Base-by-base conservation (phyloP, 768 basidiomycete species). In the Suillus luteus region DNA sequence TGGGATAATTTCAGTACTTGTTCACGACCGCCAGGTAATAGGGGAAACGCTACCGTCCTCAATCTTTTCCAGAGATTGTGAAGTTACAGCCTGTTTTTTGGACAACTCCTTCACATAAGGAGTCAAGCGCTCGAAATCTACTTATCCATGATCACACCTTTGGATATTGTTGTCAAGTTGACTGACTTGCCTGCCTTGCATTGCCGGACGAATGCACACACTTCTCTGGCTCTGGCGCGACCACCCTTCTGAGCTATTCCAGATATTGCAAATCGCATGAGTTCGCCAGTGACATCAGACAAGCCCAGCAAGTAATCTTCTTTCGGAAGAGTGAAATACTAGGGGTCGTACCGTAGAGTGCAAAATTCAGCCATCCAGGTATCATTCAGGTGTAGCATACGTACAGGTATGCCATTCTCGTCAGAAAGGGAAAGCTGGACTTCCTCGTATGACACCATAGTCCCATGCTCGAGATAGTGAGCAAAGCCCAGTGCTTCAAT, bases 221-320 rank as follows among this genome's bases (percentile, higher is more conserved):
- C 83, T 65, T 87, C 79, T 22, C 76, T 78, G 1, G 91, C 90
- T 69, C 83, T 86, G 63, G 79, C 75, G 12, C 86, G 84, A 4
- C 89, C 90, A 3, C 89, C 89, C 54, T 83, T 84, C 17, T 82
- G 84, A 3, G 86, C 79, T 48, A 95, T 86, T 54, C 91, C 86
- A 54, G 93, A 92, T 64, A 98, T 96, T 12, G 94, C 95, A 66
- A 90, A 91, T 40, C 96, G 85, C 97, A 99, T 98, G 31, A 99
- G 85, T 77, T 99, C 97, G 51, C 97, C 97, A 0, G 95, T 97
- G 24, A 99, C 82, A 76, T 99, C 97, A 8, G 93, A 92, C 35
- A 99, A 77, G 6, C 97, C 97, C 3, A 98, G 85, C 15, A 98
- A 80, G 72, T 97, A 99, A 72, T 99, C 96, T 46, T 90, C 87